phyloP scores from a whole-genome alignment of 805 yeast genomes.

The Teunomyces cretensis region DNA sequence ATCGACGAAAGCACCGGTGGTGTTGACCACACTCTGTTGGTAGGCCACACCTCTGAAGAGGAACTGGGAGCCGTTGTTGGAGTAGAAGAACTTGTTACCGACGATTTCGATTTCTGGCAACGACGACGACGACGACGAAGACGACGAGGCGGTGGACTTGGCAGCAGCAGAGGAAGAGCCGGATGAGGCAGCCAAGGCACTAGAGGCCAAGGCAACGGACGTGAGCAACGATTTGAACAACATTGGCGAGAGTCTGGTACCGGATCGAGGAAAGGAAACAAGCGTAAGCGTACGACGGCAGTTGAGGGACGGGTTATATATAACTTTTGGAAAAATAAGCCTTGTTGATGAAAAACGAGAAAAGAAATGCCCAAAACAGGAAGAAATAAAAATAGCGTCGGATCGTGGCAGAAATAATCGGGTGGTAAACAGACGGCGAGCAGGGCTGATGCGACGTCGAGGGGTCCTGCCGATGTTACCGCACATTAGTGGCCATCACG shows the following conservation, averaged over 20 bases:
- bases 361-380: slow-evolving; percentile 4
- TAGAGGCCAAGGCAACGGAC: slow-evolving; percentile 24
- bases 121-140: slow-evolving; percentile 14
- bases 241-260: not conserved
- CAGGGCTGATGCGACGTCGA: too few relatives aligned
- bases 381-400: slow-evolving; percentile 3
- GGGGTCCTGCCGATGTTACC: too few relatives aligned
- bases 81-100: slow-evolving; percentile 75
- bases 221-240: slow-evolving; percentile 31
- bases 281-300: not conserved
- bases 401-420: not conserved
- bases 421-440: too few relatives aligned
- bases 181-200: slow-evolving; percentile 18
- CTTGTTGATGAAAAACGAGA: slow-evolving; percentile 4
- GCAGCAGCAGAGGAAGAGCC: slow-evolving; percentile 13
- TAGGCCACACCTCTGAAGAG: slow-evolving; percentile 78
- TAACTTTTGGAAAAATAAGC: slow-evolving; percentile 1
- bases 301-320: slow-evolving; percentile 1
- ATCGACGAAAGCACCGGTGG: slow-evolving; percentile 56
- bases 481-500: too few relatives aligned
- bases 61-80: slow-evolving; percentile 78
- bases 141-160: slow-evolving; percentile 6
- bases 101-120: slow-evolving; percentile 65
- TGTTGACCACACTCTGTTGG: slow-evolving; percentile 63
- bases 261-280: not conserved